phyloP scores from a whole-genome alignment of 2,329 filamentous ascomycete genomes.

The Macrophomina pseudophaseolina region DNA sequence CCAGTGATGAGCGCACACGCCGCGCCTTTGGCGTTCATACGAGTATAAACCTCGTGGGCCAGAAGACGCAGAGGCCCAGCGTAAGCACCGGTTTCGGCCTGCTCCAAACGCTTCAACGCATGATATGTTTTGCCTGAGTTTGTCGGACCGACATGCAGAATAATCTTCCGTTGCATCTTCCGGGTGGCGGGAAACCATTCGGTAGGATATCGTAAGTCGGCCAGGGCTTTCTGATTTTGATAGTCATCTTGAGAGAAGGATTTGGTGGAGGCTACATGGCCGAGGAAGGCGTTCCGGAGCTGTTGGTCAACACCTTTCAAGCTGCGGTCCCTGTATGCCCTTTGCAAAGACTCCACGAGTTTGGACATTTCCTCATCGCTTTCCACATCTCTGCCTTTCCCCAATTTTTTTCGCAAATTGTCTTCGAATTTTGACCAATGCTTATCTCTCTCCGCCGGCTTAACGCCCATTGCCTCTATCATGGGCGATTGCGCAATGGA shows the following conservation, averaged over 20 bases:
- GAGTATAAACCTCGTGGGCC: constrained; percentile 92
- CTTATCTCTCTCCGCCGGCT: background rate
- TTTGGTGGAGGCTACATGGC: constrained; percentile 37
- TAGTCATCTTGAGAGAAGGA: constrained; percentile 43
- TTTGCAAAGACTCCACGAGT: background rate
- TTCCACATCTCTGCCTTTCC: background rate
- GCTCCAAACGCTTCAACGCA: constrained; percentile 82
- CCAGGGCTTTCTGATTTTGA: constrained; percentile 54
- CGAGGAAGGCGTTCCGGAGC: constrained; percentile 70
- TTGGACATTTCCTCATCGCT: constrained; percentile 2
- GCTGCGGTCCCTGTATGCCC: constrained; percentile 28
- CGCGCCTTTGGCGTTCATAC: constrained; percentile 78
- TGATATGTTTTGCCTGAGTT: constrained; percentile 99
- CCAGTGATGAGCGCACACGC: constrained; percentile 84
- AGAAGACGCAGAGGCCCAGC: constrained; percentile 87
- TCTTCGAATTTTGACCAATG: background rate
- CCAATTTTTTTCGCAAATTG: background rate
- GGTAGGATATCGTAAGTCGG: constrained; percentile 85
- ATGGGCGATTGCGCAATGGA: background rate
- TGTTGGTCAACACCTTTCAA: constrained; percentile 58
- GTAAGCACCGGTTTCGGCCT: constrained; percentile 78
- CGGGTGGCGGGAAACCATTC: constrained; percentile 93
- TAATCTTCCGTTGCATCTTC: constrained; percentile 77
- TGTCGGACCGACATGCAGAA: constrained; percentile 93
- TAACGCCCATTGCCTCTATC: constrained; percentile 5